phyloP scores from a whole-genome alignment of 495 filamentous ascomycete genomes.

The Penicillium cosmopolitanum region DNA sequence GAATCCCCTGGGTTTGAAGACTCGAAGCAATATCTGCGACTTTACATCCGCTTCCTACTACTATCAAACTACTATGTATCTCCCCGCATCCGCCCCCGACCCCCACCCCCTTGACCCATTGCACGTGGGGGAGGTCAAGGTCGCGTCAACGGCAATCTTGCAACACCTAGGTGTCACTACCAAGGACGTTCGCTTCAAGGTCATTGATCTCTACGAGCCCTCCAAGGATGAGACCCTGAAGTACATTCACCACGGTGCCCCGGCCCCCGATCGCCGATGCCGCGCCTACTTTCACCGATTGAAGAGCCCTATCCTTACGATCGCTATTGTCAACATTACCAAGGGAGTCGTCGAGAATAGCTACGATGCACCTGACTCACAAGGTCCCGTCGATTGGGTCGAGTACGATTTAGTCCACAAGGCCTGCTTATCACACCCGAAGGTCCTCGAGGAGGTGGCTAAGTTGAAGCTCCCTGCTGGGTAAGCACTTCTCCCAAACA shows the following conservation, averaged over 20 bases:
- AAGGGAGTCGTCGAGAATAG: neutral
- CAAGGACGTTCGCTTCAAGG: conserved; percentile 31
- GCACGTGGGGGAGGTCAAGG: too few species aligned
- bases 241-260: conserved; percentile 6
- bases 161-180: neutral
- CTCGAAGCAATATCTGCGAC: too few species aligned
- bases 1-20: too few species aligned
- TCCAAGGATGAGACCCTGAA: conserved; percentile 1
- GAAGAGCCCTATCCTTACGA: neutral
- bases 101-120: too few species aligned
- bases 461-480: neutral
- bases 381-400: conserved; percentile 12
- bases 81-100: too few species aligned
- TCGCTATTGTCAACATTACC: neutral
- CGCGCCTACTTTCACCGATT: neutral
- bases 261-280: conserved; percentile 1
- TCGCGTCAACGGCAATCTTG: too few species aligned
- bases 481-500: neutral
- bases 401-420: conserved; percentile 10
- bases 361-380: conserved; percentile 4
- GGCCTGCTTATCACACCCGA: neutral
- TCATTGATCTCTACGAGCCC: conserved; percentile 6
- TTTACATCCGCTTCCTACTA: too few species aligned
- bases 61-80: too few species aligned
- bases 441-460: neutral